Evolutionary conservation across 129 eudicot species (phyloP).

Genomic region (Artemisia annua): DNA sequence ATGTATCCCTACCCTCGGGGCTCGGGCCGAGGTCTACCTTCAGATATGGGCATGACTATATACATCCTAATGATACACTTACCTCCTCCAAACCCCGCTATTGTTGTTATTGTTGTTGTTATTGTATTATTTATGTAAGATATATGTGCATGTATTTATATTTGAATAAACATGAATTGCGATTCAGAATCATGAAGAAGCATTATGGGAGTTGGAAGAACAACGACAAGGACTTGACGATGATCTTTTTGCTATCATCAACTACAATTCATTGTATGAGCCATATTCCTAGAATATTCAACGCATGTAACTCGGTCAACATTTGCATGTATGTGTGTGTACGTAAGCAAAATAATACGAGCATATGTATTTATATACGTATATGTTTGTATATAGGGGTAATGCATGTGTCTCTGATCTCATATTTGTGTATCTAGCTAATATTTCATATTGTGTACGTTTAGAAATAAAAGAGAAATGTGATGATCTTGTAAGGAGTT

Average conservation of each 20-base stretch:
- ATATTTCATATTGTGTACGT: background rate
- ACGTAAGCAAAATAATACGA: background rate
- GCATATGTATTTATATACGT: slow-evolving; percentile 8
- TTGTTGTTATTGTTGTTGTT: background rate
- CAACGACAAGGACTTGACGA: slow-evolving; percentile 24
- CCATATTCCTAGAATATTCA: background rate
- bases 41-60: too few species aligned
- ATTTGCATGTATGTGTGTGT: background rate
- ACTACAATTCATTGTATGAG: slow-evolving; percentile 14
- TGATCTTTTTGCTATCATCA: slow-evolving; percentile 27
- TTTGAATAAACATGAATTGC: background rate
- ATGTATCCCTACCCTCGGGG: background rate
- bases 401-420: background rate
- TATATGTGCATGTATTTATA: background rate
- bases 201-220: slow-evolving; percentile 19
- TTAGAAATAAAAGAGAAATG: background rate
- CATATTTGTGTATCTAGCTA: background rate
- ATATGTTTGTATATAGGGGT: background rate
- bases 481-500: background rate
- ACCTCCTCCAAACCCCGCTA: too few species aligned
- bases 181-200: slow-evolving; percentile 20
- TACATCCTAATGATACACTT: too few species aligned
- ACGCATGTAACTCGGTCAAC: background rate
- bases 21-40: too few species aligned
- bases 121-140: background rate